A percentile compares a stretch with the other conserved stretches of the same genome.
phyloP scores from a whole-genome alignment of 805 yeast species.

The Blastobotrys mokoenaii region DNA sequence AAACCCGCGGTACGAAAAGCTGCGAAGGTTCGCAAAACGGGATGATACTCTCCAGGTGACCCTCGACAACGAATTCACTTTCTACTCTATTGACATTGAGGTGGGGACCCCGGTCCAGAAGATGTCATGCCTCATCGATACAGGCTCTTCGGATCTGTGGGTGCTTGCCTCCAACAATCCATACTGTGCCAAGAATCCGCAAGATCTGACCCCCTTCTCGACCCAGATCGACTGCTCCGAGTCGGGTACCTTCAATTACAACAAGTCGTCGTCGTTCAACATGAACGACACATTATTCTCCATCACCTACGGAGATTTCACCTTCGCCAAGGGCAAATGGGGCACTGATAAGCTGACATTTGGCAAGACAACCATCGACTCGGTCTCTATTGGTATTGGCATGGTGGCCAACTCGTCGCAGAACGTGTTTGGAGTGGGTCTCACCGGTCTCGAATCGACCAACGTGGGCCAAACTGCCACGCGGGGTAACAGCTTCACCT shows the following conservation, averaged over 20 bases:
- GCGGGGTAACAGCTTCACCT: constrained; percentile 19
- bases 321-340: constrained; percentile 47
- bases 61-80: constrained; percentile 20
- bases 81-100: constrained; percentile 25
- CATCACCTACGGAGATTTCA: constrained; percentile 34
- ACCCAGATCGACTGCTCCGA: constrained; percentile 17
- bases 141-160: constrained; percentile 75
- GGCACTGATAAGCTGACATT: constrained; percentile 56
- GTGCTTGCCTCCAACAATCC: constrained; percentile 43
- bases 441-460: constrained; percentile 13
- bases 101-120: constrained; percentile 53
- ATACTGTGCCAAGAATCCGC: constrained; percentile 31
- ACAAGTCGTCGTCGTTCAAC: constrained; percentile 24
- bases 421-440: constrained; percentile 16
- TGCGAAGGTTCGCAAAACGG: constrained; percentile 1
- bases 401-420: constrained; percentile 48
- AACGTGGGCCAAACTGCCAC: background rate
- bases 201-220: constrained; percentile 23
- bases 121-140: constrained; percentile 52
- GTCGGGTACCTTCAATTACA: constrained; percentile 25
- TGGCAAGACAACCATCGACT: constrained; percentile 39
- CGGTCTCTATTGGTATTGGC: constrained; percentile 34
- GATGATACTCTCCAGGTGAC: constrained; percentile 11
- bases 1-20: constrained; percentile 9
- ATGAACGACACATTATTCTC: constrained; percentile 16